Evolutionary conservation across 1,284 basidiomycete species (phyloP).

Genomic region (Fomitopsis palustris): DNA sequence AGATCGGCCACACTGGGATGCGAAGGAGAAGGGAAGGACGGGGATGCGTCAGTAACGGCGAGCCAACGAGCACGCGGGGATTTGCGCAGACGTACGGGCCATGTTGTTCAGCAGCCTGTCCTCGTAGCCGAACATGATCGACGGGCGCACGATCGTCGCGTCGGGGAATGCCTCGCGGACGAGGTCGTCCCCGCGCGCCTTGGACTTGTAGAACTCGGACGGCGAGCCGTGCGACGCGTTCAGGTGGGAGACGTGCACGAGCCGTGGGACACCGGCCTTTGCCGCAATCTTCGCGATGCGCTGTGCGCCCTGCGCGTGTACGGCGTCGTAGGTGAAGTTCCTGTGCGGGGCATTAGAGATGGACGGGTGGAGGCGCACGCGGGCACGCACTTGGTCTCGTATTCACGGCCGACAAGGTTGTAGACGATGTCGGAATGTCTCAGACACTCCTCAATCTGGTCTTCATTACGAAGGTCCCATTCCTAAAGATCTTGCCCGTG

Average conservation of each 20-base stretch:
- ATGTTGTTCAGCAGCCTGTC: constrained; percentile 95
- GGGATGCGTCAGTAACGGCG: not conserved
- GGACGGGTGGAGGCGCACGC: not conserved
- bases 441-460: constrained; percentile 92
- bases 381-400: constrained; percentile 60
- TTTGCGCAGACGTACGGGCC: constrained; percentile 58
- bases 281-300: constrained; percentile 83
- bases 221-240: constrained; percentile 82
- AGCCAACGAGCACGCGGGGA: constrained; percentile 3
- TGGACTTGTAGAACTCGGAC: constrained; percentile 86
- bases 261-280: constrained; percentile 74
- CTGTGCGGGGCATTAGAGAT: constrained; percentile 13
- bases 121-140: constrained; percentile 88
- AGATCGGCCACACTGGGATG: constrained; percentile 80
- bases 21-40: constrained; percentile 5
- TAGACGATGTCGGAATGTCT: constrained; percentile 98
- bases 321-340: constrained; percentile 74
- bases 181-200: constrained; percentile 87
- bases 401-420: constrained; percentile 88
- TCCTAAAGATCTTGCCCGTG: constrained; percentile 53
- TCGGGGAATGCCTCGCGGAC: constrained; percentile 84
- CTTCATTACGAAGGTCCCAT: constrained; percentile 88
- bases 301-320: constrained; percentile 78
- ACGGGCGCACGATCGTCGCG: constrained; percentile 90
- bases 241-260: constrained; percentile 95